A percentile compares a stretch with the other conserved stretches of the same genome.
These are phyloP conservation scores for Lagenidium giganteum DNA, from an alignment of 352 stramenopile species.

Conservation along the genomic window DNA sequence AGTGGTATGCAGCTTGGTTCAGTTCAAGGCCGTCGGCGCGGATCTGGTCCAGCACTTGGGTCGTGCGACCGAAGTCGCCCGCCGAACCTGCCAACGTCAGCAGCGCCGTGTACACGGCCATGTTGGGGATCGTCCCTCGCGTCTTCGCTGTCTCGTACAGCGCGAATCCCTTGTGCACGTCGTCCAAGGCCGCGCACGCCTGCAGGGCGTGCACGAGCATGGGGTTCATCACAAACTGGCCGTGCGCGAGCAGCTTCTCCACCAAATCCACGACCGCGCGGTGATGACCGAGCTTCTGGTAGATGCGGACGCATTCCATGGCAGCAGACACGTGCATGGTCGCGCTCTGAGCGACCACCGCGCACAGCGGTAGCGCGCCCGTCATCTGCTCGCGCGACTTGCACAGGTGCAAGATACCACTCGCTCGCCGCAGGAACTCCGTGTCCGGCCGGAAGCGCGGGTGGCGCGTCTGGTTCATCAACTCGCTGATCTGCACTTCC, in stretches of 20 bases:
- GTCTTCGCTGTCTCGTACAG: conserved; percentile 50
- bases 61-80: conserved; percentile 23
- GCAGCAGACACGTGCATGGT: conserved; percentile 32
- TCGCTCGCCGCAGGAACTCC: conserved; percentile 43
- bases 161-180: conserved; percentile 50
- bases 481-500: too few species aligned
- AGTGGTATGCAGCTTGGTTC: conserved; percentile 71
- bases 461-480: too few species aligned
- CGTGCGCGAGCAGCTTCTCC: conserved; percentile 42
- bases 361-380: conserved; percentile 52
- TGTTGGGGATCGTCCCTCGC: conserved; percentile 62
- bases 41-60: conserved; percentile 43
- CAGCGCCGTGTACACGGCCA: conserved; percentile 56
- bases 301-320: conserved; percentile 62
- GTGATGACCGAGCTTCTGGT: conserved; percentile 45
- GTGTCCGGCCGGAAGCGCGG: conserved; percentile 28
- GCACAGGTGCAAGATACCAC: conserved; percentile 38
- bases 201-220: conserved; percentile 58
- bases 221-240: conserved; percentile 64
- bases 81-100: conserved; percentile 40
- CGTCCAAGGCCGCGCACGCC: conserved; percentile 37
- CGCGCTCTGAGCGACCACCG: conserved; percentile 30
- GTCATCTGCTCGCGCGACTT: conserved; percentile 46
- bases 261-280: conserved; percentile 41
- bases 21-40: conserved; percentile 58